Percentiles rank a stretch among this genome's conserved stretches.
These are phyloP conservation scores for Penicillium brasilianum DNA, from an alignment of 2,329 filamentous ascomycete genomes.

Conservation along the genomic window DNA sequence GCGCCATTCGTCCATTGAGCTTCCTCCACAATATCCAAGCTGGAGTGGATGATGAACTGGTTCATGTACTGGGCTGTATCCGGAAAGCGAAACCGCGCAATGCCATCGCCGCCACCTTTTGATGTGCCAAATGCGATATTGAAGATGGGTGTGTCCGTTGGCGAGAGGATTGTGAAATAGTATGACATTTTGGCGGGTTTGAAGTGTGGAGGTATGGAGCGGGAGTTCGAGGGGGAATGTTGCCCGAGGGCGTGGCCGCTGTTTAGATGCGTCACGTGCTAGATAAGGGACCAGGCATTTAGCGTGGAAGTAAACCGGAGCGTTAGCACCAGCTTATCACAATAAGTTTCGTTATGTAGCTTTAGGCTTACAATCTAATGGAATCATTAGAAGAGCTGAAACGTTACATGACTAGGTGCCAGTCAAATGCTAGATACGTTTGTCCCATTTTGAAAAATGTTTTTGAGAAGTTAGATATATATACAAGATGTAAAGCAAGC, in stretches of 20 bases:
- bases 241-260: slow-evolving; percentile 3
- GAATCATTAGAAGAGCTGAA: too few relatives aligned
- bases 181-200: slow-evolving; percentile 75
- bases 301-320: not conserved
- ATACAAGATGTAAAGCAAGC: too few relatives aligned
- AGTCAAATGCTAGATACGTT: too few relatives aligned
- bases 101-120: slow-evolving; percentile 91
- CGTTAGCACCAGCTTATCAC: not conserved
- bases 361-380: not conserved
- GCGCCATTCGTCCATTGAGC: slow-evolving; percentile 88
- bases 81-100: slow-evolving; percentile 85
- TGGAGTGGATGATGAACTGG: slow-evolving; percentile 95
- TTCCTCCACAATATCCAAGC: slow-evolving; percentile 93
- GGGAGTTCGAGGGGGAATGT: slow-evolving; percentile 8
- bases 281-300: slow-evolving; percentile 19
- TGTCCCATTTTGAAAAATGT: too few relatives aligned
- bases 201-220: slow-evolving; percentile 11
- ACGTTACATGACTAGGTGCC: too few relatives aligned
- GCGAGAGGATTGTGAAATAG: slow-evolving; percentile 97
- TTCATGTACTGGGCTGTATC: slow-evolving; percentile 92
- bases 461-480: too few relatives aligned
- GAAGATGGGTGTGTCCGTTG: slow-evolving; percentile 93
- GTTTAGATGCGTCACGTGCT: slow-evolving; percentile 15
- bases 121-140: slow-evolving; percentile 97
- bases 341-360: too few relatives aligned